Evolutionary conservation across 2,329 filamentous ascomycete species (phyloP), one percentile per base, ranked within the genome.

Genomic region (Diaporthe amygdali): DNA sequence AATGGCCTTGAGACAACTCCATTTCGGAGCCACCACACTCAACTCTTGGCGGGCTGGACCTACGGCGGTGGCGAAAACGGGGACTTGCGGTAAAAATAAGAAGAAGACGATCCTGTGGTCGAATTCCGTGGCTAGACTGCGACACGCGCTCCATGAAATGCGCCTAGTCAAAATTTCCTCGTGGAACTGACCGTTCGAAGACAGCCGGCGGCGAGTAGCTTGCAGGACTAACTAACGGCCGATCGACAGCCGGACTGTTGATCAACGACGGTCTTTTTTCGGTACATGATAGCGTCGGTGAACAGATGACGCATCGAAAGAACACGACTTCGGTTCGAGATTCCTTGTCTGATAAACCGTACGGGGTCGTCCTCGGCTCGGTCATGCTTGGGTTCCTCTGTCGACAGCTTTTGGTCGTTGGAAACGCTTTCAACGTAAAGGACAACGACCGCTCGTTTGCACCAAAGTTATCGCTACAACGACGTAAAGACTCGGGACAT

Each of bases 131-230:
- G 49, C 59, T 37, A 64, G 59, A 44, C 59, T 37, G n/a, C 59
- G 25, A 17, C 47, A 20, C 44, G 20, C 9, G 22, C n/a, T 49
- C 30, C 27, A 64, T 47, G 59, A n/a, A 49, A 34, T 25, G 30
- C 59, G 59, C 30, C 44, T 49, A 64, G 59, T 30, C 27, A 47
- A 49, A 49, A 46, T 22, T 17, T 22, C 41, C 10, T 37, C 59
- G 2, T 25, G 30, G 25, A 37, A n/a, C 41, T 49, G 44, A 37
- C 44, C 44, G 59, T 49, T 49, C 27, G 27, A 49, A 49, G 59
- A 64, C 20, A 20, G 41, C 22, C 59, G 44, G 41, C 59, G 59
- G 59, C 44, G 59, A 64, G 59, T 64, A 64, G 59, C 44, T 64
- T 15, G 59, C 30, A n/a, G 59, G 14, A 64, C 59, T 49, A 64